A percentile compares a stretch with the other conserved stretches of the same genome.
phyloP scores from a whole-genome alignment of 371 early-diverging fungal genomes.

The Saksenaea oblongispora region DNA sequence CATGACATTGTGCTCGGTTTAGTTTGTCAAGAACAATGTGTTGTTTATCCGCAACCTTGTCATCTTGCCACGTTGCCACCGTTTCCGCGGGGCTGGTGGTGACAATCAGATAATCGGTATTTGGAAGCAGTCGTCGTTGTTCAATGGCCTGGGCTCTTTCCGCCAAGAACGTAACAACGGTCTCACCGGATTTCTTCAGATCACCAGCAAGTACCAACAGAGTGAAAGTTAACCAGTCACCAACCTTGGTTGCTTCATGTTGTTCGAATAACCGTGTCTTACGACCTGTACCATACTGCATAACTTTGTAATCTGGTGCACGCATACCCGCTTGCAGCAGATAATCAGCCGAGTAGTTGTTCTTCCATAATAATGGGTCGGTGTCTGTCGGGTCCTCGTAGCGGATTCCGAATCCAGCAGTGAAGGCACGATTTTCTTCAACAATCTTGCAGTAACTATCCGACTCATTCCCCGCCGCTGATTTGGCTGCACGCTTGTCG shows the following conservation, averaged over 20 bases:
- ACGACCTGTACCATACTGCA: slow-evolving; percentile 27
- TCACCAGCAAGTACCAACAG: slow-evolving; percentile 36
- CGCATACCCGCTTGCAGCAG: slow-evolving; percentile 36
- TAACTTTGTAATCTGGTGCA: slow-evolving; percentile 45
- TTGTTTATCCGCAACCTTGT: slow-evolving; percentile 16
- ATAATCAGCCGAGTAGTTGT: not conserved
- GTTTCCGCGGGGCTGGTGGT: slow-evolving; percentile 40
- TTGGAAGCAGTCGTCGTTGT: not conserved
- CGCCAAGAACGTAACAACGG: slow-evolving; percentile 13
- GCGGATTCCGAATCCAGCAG: slow-evolving; percentile 44
- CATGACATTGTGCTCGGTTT: slow-evolving; percentile 45
- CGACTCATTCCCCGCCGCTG: slow-evolving; percentile 33
- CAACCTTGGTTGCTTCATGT: slow-evolving; percentile 2
- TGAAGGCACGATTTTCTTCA: slow-evolving; percentile 35
- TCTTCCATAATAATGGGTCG: slow-evolving; percentile 9
- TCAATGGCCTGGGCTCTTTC: not conserved
- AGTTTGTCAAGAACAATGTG: slow-evolving; percentile 39
- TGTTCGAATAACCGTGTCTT: slow-evolving; percentile 39
- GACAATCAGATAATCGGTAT: slow-evolving; percentile 14
- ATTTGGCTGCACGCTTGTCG: slow-evolving; percentile 42
- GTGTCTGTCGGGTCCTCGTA: slow-evolving; percentile 18
- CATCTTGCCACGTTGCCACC: slow-evolving; percentile 9
- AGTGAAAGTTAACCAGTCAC: slow-evolving; percentile 31
- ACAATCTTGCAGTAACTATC: slow-evolving; percentile 36
- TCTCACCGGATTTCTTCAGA: slow-evolving; percentile 15